Base-by-base conservation (phyloP, 441 rosid genomes). In the Rhodomyrtus psidioides region DNA sequence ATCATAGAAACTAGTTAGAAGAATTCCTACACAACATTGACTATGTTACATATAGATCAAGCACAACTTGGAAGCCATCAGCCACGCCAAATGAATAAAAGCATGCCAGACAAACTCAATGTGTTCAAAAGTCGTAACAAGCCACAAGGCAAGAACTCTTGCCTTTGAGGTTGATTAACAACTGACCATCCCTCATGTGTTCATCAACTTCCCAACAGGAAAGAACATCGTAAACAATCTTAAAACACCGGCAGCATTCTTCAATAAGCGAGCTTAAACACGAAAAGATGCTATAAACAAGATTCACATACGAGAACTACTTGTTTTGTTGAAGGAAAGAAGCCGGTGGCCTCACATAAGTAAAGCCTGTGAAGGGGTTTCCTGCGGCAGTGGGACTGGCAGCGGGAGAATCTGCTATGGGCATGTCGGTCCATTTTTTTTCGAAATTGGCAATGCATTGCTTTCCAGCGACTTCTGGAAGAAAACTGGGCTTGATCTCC, bases 391-490 rank as follows among this genome's bases (percentile, higher is more conserved):
- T 94, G 5, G 99, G 99, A 89, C 97, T 95, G 84, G 90, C 93
- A 82, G 94, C 99, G 24, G 99, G 99, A 49, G 98, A 97, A 87
- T 93, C 97, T 15, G 86, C 56, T 82, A 94, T 83, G 34, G 98
- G 93, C 99, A 95, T 95, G 16, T 96, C 98, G 23, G 99, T 96
- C 98, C 99, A 95, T 65, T 89, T 86, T 42, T 5, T 95, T 86
- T 95, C 98, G 19, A 97, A 97, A 90, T 97, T 97, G 24, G 98
- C 99, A 55, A 94, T 91, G 92, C 99, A 96, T 49, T 90, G 95
- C 86, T 89, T 92, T 85, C 98, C 99, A 0, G 94, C 94, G 16
- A 97, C 96, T 82, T 94, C 92, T 3, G 99, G 99, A 10, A 91
- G 91, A 88, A 97, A 97, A 88, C 96, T 91, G 19, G 99, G 98